Percentiles rank a stretch among this genome's conserved stretches.
Evolutionary conservation across 2,329 filamentous ascomycete genomes (phyloP).

Genomic region (Ophiobolus disseminans): DNA sequence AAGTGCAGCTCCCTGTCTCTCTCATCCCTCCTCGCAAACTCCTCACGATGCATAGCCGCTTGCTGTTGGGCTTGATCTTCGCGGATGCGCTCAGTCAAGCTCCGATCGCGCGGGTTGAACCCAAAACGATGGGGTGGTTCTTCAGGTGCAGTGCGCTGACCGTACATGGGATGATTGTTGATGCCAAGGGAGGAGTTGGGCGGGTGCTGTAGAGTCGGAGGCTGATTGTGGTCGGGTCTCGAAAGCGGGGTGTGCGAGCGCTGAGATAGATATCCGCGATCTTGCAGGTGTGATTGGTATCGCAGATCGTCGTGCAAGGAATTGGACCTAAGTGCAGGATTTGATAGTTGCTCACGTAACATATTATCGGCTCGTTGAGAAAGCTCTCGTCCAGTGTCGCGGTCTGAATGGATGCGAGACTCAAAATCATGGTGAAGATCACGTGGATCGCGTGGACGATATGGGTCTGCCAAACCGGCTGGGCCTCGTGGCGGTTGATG

Average conservation of each 20-base stretch:
- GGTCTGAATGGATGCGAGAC: constrained; percentile 35
- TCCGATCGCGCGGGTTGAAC: constrained; percentile 29
- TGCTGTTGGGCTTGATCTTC: constrained; percentile 40
- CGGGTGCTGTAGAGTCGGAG: constrained; percentile 40
- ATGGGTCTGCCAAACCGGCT: constrained; percentile 33
- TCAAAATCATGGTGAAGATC: constrained; percentile 40
- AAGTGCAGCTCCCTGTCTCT: constrained; percentile 31
- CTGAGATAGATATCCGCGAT: constrained; percentile 36
- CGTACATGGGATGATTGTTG: constrained; percentile 33
- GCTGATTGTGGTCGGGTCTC: constrained; percentile 35
- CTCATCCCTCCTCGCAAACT: constrained; percentile 29
- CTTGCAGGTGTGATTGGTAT: constrained; percentile 35
- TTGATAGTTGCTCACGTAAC: constrained; percentile 41
- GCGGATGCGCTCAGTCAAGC: constrained; percentile 38
- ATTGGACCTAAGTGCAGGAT: constrained; percentile 26
- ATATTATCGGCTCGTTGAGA: constrained; percentile 38
- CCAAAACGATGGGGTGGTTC: constrained; percentile 37
- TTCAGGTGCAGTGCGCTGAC: constrained; percentile 37
- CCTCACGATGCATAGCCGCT: constrained; percentile 30
- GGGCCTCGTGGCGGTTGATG: constrained; percentile 34
- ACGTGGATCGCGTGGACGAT: constrained; percentile 38
- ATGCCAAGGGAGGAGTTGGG: constrained; percentile 40
- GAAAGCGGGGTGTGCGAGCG: constrained; percentile 46
- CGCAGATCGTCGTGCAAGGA: constrained; percentile 38
- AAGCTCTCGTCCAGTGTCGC: constrained; percentile 43